A percentile compares a stretch with the other conserved stretches of the same genome.
Conservation (phyloP, 2,329 filamentous ascomycete genomes). For the Albifimbria verrucaria region DNA sequence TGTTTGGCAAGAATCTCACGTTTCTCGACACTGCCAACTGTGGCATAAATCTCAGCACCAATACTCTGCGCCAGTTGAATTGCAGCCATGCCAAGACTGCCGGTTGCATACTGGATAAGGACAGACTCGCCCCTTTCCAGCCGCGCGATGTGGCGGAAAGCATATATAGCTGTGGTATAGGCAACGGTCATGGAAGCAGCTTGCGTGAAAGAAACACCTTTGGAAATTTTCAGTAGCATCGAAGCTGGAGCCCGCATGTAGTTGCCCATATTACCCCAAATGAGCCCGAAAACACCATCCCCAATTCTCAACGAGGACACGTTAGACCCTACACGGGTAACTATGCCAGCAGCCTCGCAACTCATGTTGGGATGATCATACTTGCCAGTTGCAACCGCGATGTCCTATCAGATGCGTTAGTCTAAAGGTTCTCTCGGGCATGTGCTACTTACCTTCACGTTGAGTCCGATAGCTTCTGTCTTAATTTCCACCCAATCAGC, state of each 20-base stretch:
- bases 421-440: no score
- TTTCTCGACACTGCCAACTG: slow-evolving; percentile 25
- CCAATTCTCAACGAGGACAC: slow-evolving; percentile 11
- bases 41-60: slow-evolving; percentile 24
- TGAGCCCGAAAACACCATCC: slow-evolving; percentile 20
- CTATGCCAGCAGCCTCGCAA: slow-evolving; percentile 19
- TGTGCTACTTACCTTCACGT: slow-evolving; percentile 19
- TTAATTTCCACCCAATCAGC: slow-evolving; percentile 17
- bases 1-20: slow-evolving; percentile 16
- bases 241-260: slow-evolving; percentile 16
- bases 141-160: slow-evolving; percentile 12
- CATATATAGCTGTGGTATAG: slow-evolving; percentile 12
- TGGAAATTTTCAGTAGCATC: slow-evolving; percentile 3
- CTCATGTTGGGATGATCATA: slow-evolving; percentile 14
- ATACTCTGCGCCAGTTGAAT: slow-evolving; percentile 19
- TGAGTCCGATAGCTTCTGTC: slow-evolving; percentile 16
- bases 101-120: slow-evolving; percentile 26
- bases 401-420: neutral
- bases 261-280: slow-evolving; percentile 22
- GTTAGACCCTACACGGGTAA: slow-evolving; percentile 11
- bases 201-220: slow-evolving; percentile 17
- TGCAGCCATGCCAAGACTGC: slow-evolving; percentile 25
- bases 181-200: slow-evolving; percentile 18
- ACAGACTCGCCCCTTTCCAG: slow-evolving; percentile 28
- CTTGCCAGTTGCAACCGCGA: slow-evolving; percentile 8